phyloP scores from a whole-genome alignment of 352 stramenopile species.

The Pythium diclinum region DNA sequence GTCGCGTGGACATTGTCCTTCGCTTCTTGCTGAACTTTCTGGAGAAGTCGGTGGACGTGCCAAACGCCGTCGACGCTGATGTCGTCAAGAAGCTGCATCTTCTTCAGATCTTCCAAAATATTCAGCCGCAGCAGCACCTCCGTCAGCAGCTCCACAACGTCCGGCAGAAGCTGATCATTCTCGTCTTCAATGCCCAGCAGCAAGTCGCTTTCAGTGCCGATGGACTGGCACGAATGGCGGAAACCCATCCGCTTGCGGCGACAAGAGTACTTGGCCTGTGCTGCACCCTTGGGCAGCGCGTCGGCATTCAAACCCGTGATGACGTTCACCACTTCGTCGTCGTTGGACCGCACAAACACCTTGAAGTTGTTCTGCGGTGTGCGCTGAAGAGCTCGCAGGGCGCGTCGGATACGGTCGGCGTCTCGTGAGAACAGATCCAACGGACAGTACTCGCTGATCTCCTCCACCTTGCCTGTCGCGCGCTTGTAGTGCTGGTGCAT shows the following conservation, averaged over 20 bases:
- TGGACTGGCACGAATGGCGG: slow-evolving; percentile 69
- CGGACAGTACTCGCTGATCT: slow-evolving; percentile 82
- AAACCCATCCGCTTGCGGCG: slow-evolving; percentile 74
- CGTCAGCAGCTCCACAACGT: slow-evolving; percentile 72
- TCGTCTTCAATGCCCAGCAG: slow-evolving; percentile 14
- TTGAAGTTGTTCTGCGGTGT: slow-evolving; percentile 91
- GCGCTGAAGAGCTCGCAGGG: slow-evolving; percentile 60
- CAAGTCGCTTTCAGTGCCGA: slow-evolving; percentile 54
- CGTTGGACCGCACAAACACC: slow-evolving; percentile 78
- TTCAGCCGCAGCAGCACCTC: slow-evolving; percentile 67
- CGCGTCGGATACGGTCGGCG: slow-evolving; percentile 45
- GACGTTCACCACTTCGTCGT: slow-evolving; percentile 77
- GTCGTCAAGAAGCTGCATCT: slow-evolving; percentile 79
- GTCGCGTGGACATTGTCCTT: slow-evolving; percentile 3
- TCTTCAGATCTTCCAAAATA: slow-evolving; percentile 79
- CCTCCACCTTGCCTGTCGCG: slow-evolving; percentile 63
- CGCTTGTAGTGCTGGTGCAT: slow-evolving; percentile 90
- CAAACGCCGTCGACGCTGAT: slow-evolving; percentile 78
- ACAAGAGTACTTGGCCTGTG: slow-evolving; percentile 64
- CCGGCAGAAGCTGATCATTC: slow-evolving; percentile 44
- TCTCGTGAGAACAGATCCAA: slow-evolving; percentile 81
- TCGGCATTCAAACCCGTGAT: slow-evolving; percentile 70
- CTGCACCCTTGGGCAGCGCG: slow-evolving; percentile 61
- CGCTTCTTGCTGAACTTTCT: slow-evolving; percentile 30
- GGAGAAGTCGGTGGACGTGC: slow-evolving; percentile 56